A percentile compares a stretch with the other conserved stretches of the same genome.
Evolutionary conservation across 2,329 filamentous ascomycete species (phyloP).

Genomic region (Colletotrichum echinochloae): DNA sequence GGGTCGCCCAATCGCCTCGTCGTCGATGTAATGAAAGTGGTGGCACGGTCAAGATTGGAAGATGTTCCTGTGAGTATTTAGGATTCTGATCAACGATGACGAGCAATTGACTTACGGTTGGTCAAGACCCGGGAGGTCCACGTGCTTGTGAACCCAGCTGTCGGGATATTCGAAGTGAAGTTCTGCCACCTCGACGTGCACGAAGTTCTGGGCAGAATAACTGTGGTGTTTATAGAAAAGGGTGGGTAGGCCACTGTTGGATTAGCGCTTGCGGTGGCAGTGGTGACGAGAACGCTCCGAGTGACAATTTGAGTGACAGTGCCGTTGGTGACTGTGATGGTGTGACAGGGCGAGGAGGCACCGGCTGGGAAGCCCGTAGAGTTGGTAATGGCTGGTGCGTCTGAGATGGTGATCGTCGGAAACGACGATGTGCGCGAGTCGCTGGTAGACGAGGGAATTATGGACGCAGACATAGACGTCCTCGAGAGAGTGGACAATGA

Average conservation of each 20-base stretch:
- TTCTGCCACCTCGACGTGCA: constrained; percentile 34
- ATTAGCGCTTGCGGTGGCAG: constrained; percentile 15
- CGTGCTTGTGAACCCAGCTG: constrained; percentile 5
- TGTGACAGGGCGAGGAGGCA: constrained; percentile 23
- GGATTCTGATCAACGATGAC: not conserved
- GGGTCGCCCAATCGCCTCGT: not conserved
- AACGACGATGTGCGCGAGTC: not conserved
- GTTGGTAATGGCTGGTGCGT: not conserved
- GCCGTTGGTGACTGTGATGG: constrained; percentile 36
- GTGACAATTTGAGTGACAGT: constrained; percentile 37
- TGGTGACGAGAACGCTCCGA: constrained; percentile 18
- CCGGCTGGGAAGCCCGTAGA: not conserved
- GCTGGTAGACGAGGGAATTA: not conserved
- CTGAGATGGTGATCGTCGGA: not conserved
- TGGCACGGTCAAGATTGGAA: not conserved
- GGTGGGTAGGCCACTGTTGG: constrained; percentile 9
- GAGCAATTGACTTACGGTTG: constrained; percentile 12
- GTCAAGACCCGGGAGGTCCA: not conserved
- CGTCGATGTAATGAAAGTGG: constrained; percentile 36
- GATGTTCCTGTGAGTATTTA: constrained; percentile 19
- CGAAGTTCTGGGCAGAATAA: not conserved
- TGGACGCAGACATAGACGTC: not conserved
- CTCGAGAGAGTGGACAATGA: not conserved
- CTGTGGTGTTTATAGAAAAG: constrained; percentile 5
- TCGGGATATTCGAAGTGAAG: constrained; percentile 2